phyloP scores from a whole-genome alignment of 176 grass and related monocot species.

The Tillandsia leiboldiana region DNA sequence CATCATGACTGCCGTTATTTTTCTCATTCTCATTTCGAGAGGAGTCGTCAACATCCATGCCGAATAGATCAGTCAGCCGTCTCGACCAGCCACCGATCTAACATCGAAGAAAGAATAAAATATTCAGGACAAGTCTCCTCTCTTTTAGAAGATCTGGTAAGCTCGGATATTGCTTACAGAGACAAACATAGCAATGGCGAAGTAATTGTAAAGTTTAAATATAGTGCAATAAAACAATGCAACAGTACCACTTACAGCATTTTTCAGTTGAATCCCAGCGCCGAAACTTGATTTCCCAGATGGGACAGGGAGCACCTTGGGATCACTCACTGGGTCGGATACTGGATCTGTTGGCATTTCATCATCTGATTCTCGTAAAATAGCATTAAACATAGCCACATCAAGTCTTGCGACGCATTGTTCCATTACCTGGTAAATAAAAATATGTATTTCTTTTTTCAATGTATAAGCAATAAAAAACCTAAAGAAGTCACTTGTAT shows the following conservation, averaged over 20 bases:
- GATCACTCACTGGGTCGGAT: slow-evolving; percentile 79
- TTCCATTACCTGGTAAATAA: slow-evolving; percentile 72
- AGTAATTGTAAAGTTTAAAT: not conserved
- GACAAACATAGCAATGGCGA: not conserved
- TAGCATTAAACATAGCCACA: slow-evolving; percentile 98
- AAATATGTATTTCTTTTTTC: too few relatives aligned
- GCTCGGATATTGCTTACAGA: not conserved
- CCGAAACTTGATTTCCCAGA: slow-evolving; percentile 85
- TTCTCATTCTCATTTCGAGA: slow-evolving; percentile 27
- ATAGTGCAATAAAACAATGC: not conserved
- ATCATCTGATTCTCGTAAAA: slow-evolving; percentile 82
- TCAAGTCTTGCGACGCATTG: slow-evolving; percentile 85
- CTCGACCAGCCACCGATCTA: slow-evolving; percentile 98
- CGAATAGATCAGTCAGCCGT: slow-evolving; percentile 73
- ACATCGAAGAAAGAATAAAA: slow-evolving; percentile 6
- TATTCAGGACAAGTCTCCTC: not conserved
- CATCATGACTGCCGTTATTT: slow-evolving; percentile 25
- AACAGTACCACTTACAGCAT: slow-evolving; percentile 60
- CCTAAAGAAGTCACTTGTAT: not conserved
- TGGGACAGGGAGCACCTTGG: slow-evolving; percentile 73
- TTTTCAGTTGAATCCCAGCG: slow-evolving; percentile 96
- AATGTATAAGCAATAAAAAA: not conserved
- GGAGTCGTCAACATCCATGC: slow-evolving; percentile 76
- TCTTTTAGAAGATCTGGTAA: not conserved
- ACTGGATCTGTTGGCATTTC: slow-evolving; percentile 76